Evolutionary conservation across 805 yeast species (phyloP).

Genomic region (Schizosaccharomyces octosporus): DNA sequence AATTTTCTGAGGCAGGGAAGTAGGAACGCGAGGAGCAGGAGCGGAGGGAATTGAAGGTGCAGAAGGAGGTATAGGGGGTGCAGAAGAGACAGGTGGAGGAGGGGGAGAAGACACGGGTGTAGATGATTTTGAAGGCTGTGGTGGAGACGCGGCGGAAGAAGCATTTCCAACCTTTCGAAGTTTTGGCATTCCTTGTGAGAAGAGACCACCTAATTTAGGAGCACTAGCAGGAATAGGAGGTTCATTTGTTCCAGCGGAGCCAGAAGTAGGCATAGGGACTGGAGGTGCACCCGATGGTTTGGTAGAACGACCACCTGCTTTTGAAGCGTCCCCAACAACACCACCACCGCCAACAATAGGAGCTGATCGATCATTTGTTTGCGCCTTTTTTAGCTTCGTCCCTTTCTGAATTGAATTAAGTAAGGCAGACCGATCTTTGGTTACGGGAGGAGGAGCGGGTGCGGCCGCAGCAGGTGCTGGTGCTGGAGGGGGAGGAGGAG

Average conservation of each 20-base stretch:
- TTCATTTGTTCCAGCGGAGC: background rate
- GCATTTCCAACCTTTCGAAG: constrained; percentile 22
- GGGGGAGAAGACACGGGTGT: constrained; percentile 1
- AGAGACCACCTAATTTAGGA: constrained; percentile 31
- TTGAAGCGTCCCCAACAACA: constrained; percentile 9
- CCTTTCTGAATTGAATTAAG: constrained; percentile 71
- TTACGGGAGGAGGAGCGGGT: constrained; percentile 11
- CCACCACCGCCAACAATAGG: constrained; percentile 24
- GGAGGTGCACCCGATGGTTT: constrained; percentile 9
- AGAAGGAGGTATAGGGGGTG: constrained; percentile 11
- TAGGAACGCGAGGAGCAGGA: constrained; percentile 6
- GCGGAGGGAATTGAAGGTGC: constrained; percentile 11
- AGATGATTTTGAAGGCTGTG: background rate
- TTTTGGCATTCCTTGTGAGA: constrained; percentile 64
- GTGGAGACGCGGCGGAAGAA: constrained; percentile 10
- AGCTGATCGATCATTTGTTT: constrained; percentile 41
- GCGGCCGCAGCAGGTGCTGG: constrained; percentile 5
- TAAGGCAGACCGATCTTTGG: constrained; percentile 15
- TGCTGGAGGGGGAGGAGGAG: constrained; percentile 9
- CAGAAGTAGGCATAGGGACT: constrained; percentile 7
- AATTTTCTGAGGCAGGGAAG: constrained; percentile 8
- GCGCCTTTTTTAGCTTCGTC: constrained; percentile 29
- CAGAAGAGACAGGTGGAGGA: constrained; percentile 2
- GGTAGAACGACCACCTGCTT: constrained; percentile 3
- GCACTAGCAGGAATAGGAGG: constrained; percentile 2